Base-by-base conservation (phyloP, 768 basidiomycete species). In the Mycena olivaceomarginata region DNA sequence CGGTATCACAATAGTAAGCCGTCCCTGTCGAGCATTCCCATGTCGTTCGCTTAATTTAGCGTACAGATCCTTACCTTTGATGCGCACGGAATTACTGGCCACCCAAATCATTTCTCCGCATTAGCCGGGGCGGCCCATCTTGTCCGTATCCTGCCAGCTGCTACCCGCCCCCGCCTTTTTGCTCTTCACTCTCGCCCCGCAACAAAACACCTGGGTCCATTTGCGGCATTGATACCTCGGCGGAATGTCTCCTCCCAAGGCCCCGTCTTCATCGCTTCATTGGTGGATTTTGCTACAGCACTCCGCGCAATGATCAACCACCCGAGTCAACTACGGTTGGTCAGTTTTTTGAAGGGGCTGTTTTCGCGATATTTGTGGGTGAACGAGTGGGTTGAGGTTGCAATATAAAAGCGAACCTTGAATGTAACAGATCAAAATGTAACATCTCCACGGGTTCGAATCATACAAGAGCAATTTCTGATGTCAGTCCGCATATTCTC, bases 281-380 rank as follows among this genome's bases (percentile, higher is more conserved):
- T 64, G 25, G 31, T 15, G 70, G 87, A 86, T 62, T 94, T 91
- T 77, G 37, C 81, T 57, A 85, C 79, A 11, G 87, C 90, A n/a
- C 81, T 91, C 10, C 75, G 79, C 18, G 94, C 93, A 25, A 93
- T 94, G 89, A 78, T 77, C 81, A 80, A 87, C 77, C 94, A 94
- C 77, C 76, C 82, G 53, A 88, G 88, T 51, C 94, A 94, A 86
- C 82, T 93, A 74, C 88, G 89, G 48, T 93, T 93, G 93, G 93
- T 93, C 84, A 86, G 93, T 62, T 92, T 91, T 87, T 82, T 93
- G 72, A 92, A 93, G 78, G 86, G 94, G 37, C 71, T 82, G 18
- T 91, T 90, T 78, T 93, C 92, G 39, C 86, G 92, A 60, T 92
- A 94, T 81, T 91, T 94, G 91, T 94, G 94, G 93, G 89, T 92